Evolutionary conservation across 495 filamentous ascomycete genomes (phyloP), one percentile per base, ranked within the genome.

Genomic region (Lophium mytilinum): DNA sequence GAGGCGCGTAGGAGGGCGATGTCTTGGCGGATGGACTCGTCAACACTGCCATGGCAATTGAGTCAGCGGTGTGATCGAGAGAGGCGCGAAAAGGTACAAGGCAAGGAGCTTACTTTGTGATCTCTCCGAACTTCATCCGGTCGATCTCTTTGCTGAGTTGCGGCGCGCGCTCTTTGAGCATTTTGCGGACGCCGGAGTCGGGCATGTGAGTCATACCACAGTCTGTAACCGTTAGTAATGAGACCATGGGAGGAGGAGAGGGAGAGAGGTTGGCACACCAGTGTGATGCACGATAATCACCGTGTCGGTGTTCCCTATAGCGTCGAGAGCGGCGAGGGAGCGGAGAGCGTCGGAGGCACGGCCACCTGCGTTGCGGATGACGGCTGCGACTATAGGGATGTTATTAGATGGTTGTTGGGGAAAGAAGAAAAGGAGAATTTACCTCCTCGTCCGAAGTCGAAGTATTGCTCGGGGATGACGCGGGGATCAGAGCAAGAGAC

Each of bases 361-460:
- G 1, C 70, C 70, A 4, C 70, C 70, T 10, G 66, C 61, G 40
- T 68, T 69, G 17, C 64, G 62, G 24, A 72, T 51, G 37, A 72
- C 68, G 0, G 62, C 62, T 24, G 67, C 45, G 24, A 30, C 24
- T 30, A 6, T 30, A 6, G 24, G 24, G 6, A 30, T 50, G 57
- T 57, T 66, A 34, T 53, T 53, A 5, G 52, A 46, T 5, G 52
- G 52, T 2, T 30, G 24, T 30, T 6, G 24, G 24, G 24, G 24
- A 30, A 3, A 6, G 24, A 6, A 6, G 6, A 6, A 30, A 30
- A 6, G 24, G 24, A 30, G 24, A 30, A 30, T 30, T 3, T 30
- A 11, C 21, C 43, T 11, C 43, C 43, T 47, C 43, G 14, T 21
- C 43, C 43, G 37, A 63, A 45, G 37, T 58, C 55, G 50, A 63